Evolutionary conservation across 2,329 filamentous ascomycete genomes (phyloP), one percentile per base, ranked within the genome.

Genomic region (Verticillium nonalfalfae): DNA sequence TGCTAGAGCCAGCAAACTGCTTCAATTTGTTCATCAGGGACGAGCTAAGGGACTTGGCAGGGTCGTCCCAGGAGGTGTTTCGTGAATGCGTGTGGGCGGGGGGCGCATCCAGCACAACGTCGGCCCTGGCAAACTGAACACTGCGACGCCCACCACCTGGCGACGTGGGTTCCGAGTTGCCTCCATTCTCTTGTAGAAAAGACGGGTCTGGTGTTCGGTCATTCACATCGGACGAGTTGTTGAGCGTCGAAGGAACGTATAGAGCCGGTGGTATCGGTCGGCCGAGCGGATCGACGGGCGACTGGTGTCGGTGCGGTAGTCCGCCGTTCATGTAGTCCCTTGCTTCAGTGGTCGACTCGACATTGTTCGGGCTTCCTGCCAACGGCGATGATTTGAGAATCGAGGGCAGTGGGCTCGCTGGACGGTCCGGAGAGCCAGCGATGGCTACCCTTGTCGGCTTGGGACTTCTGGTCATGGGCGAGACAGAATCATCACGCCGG

Each of bases 11-110:
- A 26, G 90, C 85, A 60, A 96, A 78, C 3, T 90, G 88, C 71
- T 90, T 92, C 65, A 96, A 75, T 72, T 90, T 93, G 18, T 88
- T 88, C 75, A 96, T 91, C 65, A 96, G 82, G 31, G 89, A 88
- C 26, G 84, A 83, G 60, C 83, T 79, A 63, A 82, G 81, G 26
- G 84, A 83, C 73, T 87, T 88, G 61, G 76, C 78, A n/a, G 75
- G 80, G 59, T 90, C 87, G 56, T 90, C 86, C 77, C 84, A 84
- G 4, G 90, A 91, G 38, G 85, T 82, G 54, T 88, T 82, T 62
- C 87, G 81, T 36, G 82, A 84, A 66, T 87, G 85, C 35, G 82
- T 84, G 66, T 87, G 85, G 21, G 78, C 72, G 21, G 74, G 66
- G 7, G 81, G 75, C 5, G 79, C 75, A 38, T 84, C 85, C 66